Percentiles rank a stretch among this genome's conserved stretches.
These are phyloP conservation scores for Zygosaccharomyces bisporus DNA, from an alignment of 805 yeast genomes.

Conservation along the genomic window DNA sequence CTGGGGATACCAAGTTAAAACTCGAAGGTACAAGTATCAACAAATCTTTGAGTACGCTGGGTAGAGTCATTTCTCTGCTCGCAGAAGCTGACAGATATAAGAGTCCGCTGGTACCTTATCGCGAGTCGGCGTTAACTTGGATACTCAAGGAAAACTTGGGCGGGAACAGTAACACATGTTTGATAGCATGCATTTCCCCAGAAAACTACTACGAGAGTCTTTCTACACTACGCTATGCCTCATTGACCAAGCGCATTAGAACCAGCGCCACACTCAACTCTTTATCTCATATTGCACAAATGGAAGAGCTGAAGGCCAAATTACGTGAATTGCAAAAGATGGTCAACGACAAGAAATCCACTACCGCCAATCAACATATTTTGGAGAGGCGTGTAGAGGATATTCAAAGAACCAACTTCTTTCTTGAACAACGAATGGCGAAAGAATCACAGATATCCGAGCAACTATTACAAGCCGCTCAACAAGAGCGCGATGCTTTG, in stretches of 20 bases:
- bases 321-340: conserved; percentile 40
- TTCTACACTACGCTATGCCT: conserved; percentile 75
- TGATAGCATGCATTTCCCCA: conserved; percentile 86
- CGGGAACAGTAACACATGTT: conserved; percentile 76
- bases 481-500: conserved; percentile 2
- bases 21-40: conserved; percentile 79
- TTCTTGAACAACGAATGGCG: conserved; percentile 17
- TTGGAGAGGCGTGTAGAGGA: conserved; percentile 28
- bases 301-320: conserved; percentile 38
- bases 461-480: not conserved
- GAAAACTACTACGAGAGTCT: conserved; percentile 72
- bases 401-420: conserved; percentile 18
- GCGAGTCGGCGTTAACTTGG: conserved; percentile 76
- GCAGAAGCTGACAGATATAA: conserved; percentile 48
- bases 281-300: conserved; percentile 30
- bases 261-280: conserved; percentile 56
- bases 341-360: conserved; percentile 24
- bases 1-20: conserved; percentile 67
- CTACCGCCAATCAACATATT: conserved; percentile 11
- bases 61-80: conserved; percentile 75
- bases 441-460: conserved; percentile 13
- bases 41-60: conserved; percentile 69
- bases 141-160: conserved; percentile 77
- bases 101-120: conserved; percentile 55
- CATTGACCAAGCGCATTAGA: conserved; percentile 64